phyloP scores from a whole-genome alignment of 176 grass and related monocot species.

The Carex littledalei region DNA sequence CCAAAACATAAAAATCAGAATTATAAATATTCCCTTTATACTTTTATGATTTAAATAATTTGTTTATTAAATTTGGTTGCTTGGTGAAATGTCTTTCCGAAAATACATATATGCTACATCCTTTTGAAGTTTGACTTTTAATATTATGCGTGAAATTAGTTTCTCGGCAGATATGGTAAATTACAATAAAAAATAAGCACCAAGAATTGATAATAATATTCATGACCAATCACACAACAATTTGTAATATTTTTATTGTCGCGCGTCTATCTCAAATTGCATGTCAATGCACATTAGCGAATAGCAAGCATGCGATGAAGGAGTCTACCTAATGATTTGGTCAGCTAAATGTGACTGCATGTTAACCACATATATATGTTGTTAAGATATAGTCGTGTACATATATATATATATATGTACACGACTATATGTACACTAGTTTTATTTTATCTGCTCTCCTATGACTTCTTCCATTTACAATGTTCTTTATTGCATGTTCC shows the following conservation, averaged over 20 bases:
- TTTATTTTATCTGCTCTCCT: neutral
- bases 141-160: neutral
- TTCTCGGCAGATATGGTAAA: neutral
- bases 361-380: too few species aligned
- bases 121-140: neutral
- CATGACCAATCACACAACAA: neutral
- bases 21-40: neutral
- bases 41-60: neutral
- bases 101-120: neutral
- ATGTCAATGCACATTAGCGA: neutral
- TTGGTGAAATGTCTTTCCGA: neutral
- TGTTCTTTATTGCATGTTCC: too few species aligned
- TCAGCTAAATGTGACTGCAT: neutral
- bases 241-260: neutral
- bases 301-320: neutral
- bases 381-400: too few species aligned
- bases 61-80: neutral
- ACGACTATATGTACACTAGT: neutral
- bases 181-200: neutral
- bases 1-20: neutral
- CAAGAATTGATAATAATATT: neutral
- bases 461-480: neutral
- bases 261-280: neutral
- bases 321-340: neutral
- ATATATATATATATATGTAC: too few species aligned